Percentiles rank a stretch among this genome's conserved stretches.
phyloP scores from a whole-genome alignment of 176 grass and related monocot genomes.

The Pontederia crassipes region DNA sequence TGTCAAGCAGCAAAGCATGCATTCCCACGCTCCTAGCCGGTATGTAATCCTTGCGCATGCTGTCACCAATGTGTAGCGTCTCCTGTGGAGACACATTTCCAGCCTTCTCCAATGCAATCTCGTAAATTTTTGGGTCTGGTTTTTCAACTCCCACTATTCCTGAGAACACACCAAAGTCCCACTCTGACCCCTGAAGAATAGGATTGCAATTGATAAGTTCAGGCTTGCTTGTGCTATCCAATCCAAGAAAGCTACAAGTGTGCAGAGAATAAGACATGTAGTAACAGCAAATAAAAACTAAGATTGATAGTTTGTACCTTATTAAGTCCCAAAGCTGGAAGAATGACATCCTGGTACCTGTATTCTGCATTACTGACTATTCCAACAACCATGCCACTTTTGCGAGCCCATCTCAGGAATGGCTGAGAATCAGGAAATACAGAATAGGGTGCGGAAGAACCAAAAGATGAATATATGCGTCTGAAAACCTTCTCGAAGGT shows the following conservation, averaged over 20 bases:
- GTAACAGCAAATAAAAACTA: neutral
- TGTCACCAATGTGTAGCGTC: slow-evolving; percentile 77
- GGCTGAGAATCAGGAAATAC: slow-evolving; percentile 69
- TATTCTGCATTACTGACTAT: slow-evolving; percentile 93
- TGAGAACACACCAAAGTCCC: slow-evolving; percentile 50
- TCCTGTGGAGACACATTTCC: slow-evolving; percentile 46
- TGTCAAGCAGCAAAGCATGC: slow-evolving; percentile 61
- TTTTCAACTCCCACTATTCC: slow-evolving; percentile 71
- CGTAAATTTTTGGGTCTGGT: slow-evolving; percentile 66
- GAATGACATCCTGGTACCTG: slow-evolving; percentile 80
- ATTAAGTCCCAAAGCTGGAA: slow-evolving; percentile 70
- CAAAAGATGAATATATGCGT: slow-evolving; percentile 80
- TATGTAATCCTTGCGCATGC: slow-evolving; percentile 75
- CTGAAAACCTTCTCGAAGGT: slow-evolving; percentile 96
- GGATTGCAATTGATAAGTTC: neutral
- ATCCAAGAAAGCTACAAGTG: neutral
- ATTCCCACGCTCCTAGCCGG: slow-evolving; percentile 60
- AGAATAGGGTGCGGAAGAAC: slow-evolving; percentile 78
- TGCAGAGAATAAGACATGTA: neutral
- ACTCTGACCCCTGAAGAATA: slow-evolving; percentile 28
- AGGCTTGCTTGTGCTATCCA: neutral
- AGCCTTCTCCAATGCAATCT: slow-evolving; percentile 79
- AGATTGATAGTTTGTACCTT: slow-evolving; percentile 5
- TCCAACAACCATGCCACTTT: slow-evolving; percentile 64
- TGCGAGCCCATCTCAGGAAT: slow-evolving; percentile 62